These are phyloP conservation scores for Parmelia sp. DNA, from an alignment of 495 filamentous ascomycete species.

Conservation along the genomic window DNA sequence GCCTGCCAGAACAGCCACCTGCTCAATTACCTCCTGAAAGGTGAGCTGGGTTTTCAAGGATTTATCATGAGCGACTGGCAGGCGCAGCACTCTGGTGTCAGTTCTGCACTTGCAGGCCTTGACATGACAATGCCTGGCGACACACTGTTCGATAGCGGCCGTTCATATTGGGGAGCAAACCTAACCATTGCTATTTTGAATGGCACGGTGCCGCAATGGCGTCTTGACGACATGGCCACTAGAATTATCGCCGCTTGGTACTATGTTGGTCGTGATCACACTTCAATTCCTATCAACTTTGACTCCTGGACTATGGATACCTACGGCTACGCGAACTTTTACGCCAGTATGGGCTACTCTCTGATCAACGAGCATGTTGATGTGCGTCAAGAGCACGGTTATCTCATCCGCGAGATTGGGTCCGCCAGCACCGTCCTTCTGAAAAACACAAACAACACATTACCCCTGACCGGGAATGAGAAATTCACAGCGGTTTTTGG, in stretches of 20 bases:
- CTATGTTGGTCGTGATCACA: slow-evolving; percentile 68
- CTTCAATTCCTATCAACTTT: slow-evolving; percentile 70
- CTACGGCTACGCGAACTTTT: slow-evolving; percentile 60
- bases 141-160: slow-evolving; percentile 60
- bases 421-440: slow-evolving; percentile 76
- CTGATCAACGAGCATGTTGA: slow-evolving; percentile 77
- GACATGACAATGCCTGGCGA: slow-evolving; percentile 98
- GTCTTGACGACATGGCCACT: slow-evolving; percentile 86
- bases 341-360: slow-evolving; percentile 46
- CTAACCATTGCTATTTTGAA: slow-evolving; percentile 82
- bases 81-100: slow-evolving; percentile 79
- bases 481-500: slow-evolving; percentile 77
- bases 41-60: slow-evolving; percentile 89
- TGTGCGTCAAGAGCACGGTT: slow-evolving; percentile 68
- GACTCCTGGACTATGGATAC: slow-evolving; percentile 78
- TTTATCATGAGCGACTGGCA: slow-evolving; percentile 89
- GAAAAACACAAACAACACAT: slow-evolving; percentile 68
- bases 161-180: slow-evolving; percentile 80
- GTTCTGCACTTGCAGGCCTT: slow-evolving; percentile 71
- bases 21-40: slow-evolving; percentile 78
- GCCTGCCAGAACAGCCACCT: slow-evolving; percentile 64
- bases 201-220: slow-evolving; percentile 83
- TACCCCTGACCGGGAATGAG: slow-evolving; percentile 71
- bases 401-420: slow-evolving; percentile 65
- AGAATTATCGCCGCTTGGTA: slow-evolving; percentile 93